These are phyloP conservation scores for Trifolium pratense DNA, from an alignment of 306 rosid genomes.

Conservation along the genomic window DNA sequence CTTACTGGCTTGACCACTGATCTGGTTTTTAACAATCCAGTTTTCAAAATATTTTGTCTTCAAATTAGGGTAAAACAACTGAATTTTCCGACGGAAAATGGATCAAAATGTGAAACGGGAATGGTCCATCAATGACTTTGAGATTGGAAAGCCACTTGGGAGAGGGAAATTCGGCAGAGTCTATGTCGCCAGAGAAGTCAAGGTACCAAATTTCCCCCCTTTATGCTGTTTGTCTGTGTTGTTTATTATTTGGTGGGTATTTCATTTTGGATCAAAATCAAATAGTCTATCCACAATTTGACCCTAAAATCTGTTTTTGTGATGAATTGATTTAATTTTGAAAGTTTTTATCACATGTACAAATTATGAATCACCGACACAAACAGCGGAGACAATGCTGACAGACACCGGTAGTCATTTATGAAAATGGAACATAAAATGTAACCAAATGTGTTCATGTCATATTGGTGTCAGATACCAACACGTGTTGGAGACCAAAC, in stretches of 20 bases:
- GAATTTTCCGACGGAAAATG: neutral
- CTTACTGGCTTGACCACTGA: too few species aligned
- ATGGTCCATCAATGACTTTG: slow-evolving; percentile 77
- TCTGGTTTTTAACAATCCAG: too few species aligned
- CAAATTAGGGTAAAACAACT: neutral
- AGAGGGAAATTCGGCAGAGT: slow-evolving; percentile 93
- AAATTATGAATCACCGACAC: neutral
- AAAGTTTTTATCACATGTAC: neutral
- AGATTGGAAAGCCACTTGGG: slow-evolving; percentile 87
- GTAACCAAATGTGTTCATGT: neutral
- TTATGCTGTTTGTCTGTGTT: neutral
- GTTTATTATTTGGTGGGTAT: neutral
- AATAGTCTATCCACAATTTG: too few species aligned
- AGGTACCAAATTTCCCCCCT: slow-evolving; percentile 43
- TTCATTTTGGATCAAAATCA: neutral
- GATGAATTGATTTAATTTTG: neutral
- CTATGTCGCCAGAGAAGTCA: slow-evolving; percentile 76
- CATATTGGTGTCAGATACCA: too few species aligned
- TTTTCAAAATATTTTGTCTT: neutral
- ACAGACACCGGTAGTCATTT: neutral
- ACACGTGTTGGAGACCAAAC: too few species aligned
- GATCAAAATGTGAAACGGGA: slow-evolving; percentile 15
- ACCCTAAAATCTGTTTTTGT: neutral
- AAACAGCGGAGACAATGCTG: neutral
- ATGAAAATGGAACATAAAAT: too few species aligned